phyloP scores from a whole-genome alignment of 2,329 filamentous ascomycete species.

The Phialemoniopsis sp. region DNA sequence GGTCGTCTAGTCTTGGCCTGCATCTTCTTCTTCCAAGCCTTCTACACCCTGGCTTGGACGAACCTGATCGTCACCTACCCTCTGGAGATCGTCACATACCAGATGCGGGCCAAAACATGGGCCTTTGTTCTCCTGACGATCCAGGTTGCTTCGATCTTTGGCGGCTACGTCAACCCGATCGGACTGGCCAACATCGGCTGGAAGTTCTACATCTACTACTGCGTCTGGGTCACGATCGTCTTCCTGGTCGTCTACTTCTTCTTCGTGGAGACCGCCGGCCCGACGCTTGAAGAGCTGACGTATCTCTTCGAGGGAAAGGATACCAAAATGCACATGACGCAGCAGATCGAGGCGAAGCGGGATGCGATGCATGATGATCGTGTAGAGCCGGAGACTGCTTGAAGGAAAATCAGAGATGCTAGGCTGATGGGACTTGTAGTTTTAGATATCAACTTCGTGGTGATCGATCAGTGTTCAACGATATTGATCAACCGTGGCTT shows the following conservation, averaged over 20 bases:
- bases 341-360: background rate
- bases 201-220: slow-evolving; percentile 38
- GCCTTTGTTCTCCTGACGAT: slow-evolving; percentile 33
- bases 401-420: no score
- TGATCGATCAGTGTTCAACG: no score
- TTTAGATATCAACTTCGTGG: no score
- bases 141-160: slow-evolving; percentile 25
- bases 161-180: slow-evolving; percentile 37
- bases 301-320: slow-evolving; percentile 19
- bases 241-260: slow-evolving; percentile 65
- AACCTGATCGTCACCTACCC: slow-evolving; percentile 38
- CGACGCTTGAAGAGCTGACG: slow-evolving; percentile 66
- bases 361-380: no score
- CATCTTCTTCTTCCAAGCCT: slow-evolving; percentile 35
- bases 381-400: no score
- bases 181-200: slow-evolving; percentile 31
- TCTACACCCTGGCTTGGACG: slow-evolving; percentile 38
- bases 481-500: no score
- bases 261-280: slow-evolving; percentile 80
- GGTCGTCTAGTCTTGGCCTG: slow-evolving; percentile 31
- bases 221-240: slow-evolving; percentile 36
- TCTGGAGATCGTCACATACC: slow-evolving; percentile 33
- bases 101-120: slow-evolving; percentile 36
- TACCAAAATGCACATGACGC: background rate
- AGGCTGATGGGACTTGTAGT: no score